phyloP scores from a whole-genome alignment of 1,284 basidiomycete species.

The Farysia itapuensis region DNA sequence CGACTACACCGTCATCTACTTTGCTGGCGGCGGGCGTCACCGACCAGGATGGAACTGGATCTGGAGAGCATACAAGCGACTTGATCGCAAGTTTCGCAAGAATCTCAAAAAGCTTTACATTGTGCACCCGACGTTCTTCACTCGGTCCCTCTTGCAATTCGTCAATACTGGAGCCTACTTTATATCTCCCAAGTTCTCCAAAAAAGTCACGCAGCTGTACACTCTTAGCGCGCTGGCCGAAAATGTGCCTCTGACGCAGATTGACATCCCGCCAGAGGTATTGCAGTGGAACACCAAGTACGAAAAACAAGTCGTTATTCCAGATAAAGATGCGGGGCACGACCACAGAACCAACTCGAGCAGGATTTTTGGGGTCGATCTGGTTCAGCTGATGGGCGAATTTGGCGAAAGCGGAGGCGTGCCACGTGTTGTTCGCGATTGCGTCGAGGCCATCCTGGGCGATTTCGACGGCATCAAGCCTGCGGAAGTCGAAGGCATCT shows the following conservation, averaged over 20 bases:
- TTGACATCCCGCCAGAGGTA: constrained; percentile 77
- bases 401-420: constrained; percentile 74
- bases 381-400: constrained; percentile 78
- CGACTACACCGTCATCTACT: constrained; percentile 81
- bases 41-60: constrained; percentile 83
- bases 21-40: constrained; percentile 75
- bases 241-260: constrained; percentile 76
- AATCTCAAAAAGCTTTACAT: constrained; percentile 82
- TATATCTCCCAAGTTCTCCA: constrained; percentile 85
- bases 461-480: constrained; percentile 61
- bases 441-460: constrained; percentile 68
- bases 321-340: background rate
- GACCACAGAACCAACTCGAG: constrained; percentile 69
- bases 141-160: constrained; percentile 69
- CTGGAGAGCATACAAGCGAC: constrained; percentile 73
- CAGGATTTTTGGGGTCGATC: constrained; percentile 75
- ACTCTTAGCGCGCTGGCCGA: constrained; percentile 75
- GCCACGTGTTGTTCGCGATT: constrained; percentile 75
- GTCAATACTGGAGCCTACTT: constrained; percentile 81
- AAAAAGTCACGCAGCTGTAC: constrained; percentile 73
- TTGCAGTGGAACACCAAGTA: constrained; percentile 64
- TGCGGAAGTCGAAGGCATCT: constrained; percentile 74
- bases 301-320: constrained; percentile 16
- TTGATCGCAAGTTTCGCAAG: constrained; percentile 68
- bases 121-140: constrained; percentile 81